A percentile compares a stretch with the other conserved stretches of the same genome.
These are phyloP conservation scores for Tilletia indica DNA, from an alignment of 1,284 basidiomycete species.

Conservation along the genomic window DNA sequence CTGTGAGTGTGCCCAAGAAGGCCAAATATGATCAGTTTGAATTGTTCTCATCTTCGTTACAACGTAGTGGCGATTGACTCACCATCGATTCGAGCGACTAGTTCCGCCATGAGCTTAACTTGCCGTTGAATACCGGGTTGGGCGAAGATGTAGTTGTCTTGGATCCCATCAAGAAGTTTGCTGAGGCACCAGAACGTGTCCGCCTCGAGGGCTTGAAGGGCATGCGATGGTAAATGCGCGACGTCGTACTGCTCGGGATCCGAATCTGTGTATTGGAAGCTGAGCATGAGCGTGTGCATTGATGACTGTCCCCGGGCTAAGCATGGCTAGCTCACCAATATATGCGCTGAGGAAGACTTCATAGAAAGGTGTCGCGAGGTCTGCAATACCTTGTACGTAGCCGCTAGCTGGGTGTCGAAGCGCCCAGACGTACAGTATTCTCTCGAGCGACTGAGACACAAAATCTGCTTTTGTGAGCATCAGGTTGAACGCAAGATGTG, in stretches of 20 bases:
- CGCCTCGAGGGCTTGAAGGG: slow-evolving; percentile 51
- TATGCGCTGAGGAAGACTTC: slow-evolving; percentile 53
- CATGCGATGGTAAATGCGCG: slow-evolving; percentile 37
- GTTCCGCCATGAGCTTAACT: slow-evolving; percentile 44
- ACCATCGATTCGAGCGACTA: slow-evolving; percentile 52
- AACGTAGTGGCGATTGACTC: neutral
- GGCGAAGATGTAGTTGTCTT: slow-evolving; percentile 55
- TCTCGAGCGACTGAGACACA: slow-evolving; percentile 37
- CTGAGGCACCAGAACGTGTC: slow-evolving; percentile 56
- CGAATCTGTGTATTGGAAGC: slow-evolving; percentile 17
- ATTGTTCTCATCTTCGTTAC: too few relatives aligned
- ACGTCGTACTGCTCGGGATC: slow-evolving; percentile 51
- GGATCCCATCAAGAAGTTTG: slow-evolving; percentile 53
- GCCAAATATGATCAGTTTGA: too few relatives aligned
- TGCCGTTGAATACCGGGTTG: slow-evolving; percentile 54
- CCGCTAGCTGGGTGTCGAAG: slow-evolving; percentile 54
- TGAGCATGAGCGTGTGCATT: neutral
- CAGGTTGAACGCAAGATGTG: neutral
- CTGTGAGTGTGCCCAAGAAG: slow-evolving; percentile 15
- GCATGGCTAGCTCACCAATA: slow-evolving; percentile 27
- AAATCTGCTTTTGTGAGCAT: neutral
- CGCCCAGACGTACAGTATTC: slow-evolving; percentile 55
- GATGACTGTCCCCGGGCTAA: too few relatives aligned
- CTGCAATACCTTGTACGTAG: slow-evolving; percentile 56
- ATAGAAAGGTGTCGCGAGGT: slow-evolving; percentile 55